These are phyloP conservation scores for Abrus pulchellus DNA, from an alignment of 306 rosid genomes.

Conservation along the genomic window DNA sequence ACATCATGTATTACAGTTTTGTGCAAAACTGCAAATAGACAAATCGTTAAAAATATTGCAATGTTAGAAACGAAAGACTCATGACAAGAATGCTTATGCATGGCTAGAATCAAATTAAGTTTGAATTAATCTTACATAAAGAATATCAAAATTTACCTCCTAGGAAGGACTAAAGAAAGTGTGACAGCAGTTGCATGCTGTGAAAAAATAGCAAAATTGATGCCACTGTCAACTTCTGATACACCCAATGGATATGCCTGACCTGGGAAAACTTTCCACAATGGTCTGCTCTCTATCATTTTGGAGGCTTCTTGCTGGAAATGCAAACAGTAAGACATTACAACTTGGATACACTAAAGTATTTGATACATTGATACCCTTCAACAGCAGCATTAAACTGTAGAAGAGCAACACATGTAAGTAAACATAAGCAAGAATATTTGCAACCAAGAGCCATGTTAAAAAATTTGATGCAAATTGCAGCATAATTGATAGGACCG, in stretches of 20 bases:
- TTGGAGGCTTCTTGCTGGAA: constrained; percentile 72
- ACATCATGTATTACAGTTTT: constrained; percentile 21
- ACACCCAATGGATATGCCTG: constrained; percentile 89
- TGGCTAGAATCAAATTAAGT: constrained; percentile 24
- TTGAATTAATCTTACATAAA: constrained; percentile 22
- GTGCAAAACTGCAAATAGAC: background rate
- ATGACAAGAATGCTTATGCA: constrained; percentile 6
- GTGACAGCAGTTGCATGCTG: constrained; percentile 90
- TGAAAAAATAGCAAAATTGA: constrained; percentile 92
- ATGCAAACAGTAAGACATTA: constrained; percentile 44
- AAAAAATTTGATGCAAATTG: constrained; percentile 6
- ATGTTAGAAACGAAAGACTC: constrained; percentile 30
- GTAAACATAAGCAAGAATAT: constrained; percentile 28
- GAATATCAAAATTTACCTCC: constrained; percentile 61
- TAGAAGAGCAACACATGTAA: constrained; percentile 11
- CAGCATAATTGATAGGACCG: background rate
- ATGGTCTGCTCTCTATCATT: constrained; percentile 53
- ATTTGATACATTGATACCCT: constrained; percentile 30
- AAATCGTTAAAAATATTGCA: background rate
- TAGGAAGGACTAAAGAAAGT: constrained; percentile 71
- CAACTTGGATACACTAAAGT: constrained; percentile 31
- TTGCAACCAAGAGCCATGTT: background rate
- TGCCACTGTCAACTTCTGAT: constrained; percentile 78
- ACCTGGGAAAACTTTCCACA: constrained; percentile 73
- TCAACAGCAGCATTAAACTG: constrained; percentile 3